Evolutionary conservation across 2,329 filamentous ascomycete genomes (phyloP).

Genomic region (Xylaria sp.): DNA sequence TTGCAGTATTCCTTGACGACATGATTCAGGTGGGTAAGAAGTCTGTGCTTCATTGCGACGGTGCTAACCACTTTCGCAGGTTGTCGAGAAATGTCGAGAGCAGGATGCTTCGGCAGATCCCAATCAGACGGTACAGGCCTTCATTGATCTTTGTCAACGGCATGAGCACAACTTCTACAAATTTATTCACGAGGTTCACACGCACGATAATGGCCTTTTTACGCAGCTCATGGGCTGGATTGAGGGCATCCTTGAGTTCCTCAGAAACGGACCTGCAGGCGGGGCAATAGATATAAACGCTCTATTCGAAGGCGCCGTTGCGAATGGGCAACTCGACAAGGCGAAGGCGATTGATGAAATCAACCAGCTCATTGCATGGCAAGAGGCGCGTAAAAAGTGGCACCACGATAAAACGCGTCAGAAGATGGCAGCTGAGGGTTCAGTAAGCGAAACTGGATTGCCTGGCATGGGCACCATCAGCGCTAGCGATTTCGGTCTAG

Average conservation of each 20-base stretch:
- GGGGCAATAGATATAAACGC: constrained; percentile 94
- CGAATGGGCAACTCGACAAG: constrained; percentile 71
- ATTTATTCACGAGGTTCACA: constrained; percentile 97
- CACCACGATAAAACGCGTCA: constrained; percentile 96
- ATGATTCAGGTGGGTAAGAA: constrained; percentile 73
- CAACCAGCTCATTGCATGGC: constrained; percentile 86
- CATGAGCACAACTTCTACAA: constrained; percentile 99
- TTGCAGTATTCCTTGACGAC: constrained; percentile 90
- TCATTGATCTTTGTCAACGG: constrained; percentile 93
- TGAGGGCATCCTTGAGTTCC: constrained; percentile 91
- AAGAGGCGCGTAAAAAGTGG: constrained; percentile 96
- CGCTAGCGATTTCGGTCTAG: constrained; percentile 86
- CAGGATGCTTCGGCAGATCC: constrained; percentile 91
- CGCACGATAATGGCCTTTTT: constrained; percentile 95
- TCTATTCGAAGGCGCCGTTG: constrained; percentile 80
- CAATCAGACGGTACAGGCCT: constrained; percentile 96
- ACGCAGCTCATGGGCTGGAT: constrained; percentile 97
- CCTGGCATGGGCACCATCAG: constrained; percentile 67
- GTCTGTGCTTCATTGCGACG: neutral
- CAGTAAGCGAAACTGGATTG: constrained; percentile 53
- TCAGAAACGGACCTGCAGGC: constrained; percentile 83
- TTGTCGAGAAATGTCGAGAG: constrained; percentile 68
- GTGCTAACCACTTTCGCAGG: constrained; percentile 45
- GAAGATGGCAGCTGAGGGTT: constrained; percentile 93
- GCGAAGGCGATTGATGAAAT: constrained; percentile 78